Evolutionary conservation across 2,329 filamentous ascomycete species (phyloP).

Genomic region (Trichophaea hybrida): DNA sequence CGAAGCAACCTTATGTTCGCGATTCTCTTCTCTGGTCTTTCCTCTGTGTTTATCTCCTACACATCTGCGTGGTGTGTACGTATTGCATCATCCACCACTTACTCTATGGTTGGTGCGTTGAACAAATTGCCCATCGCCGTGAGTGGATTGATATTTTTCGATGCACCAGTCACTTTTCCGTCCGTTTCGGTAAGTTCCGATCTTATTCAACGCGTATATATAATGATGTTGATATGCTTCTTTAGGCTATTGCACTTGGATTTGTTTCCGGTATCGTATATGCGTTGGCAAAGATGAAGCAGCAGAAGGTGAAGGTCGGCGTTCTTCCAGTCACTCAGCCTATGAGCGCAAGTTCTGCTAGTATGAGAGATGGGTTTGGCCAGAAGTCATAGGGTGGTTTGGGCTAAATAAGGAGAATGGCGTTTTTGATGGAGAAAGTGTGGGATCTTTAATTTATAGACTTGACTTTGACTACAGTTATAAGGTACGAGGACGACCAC

Average conservation of each 20-base stretch:
- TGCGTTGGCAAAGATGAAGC: constrained; percentile 69
- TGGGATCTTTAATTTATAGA: not conserved
- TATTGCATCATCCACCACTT: constrained; percentile 91
- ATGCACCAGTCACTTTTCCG: constrained; percentile 80
- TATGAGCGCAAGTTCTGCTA: constrained; percentile 83
- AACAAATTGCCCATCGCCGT: constrained; percentile 96
- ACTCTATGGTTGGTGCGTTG: constrained; percentile 94
- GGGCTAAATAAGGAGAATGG: not conserved
- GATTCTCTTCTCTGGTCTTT: constrained; percentile 88
- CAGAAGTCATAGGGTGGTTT: too few relatives aligned
- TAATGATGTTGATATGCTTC: not conserved
- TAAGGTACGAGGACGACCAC: too few relatives aligned
- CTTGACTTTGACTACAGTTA: not conserved
- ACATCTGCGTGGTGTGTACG: constrained; percentile 98
- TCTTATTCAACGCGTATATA: not conserved
- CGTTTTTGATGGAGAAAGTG: not conserved
- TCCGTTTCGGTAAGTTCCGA: constrained; percentile 35
- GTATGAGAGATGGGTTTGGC: constrained; percentile 62
- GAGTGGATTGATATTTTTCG: constrained; percentile 86
- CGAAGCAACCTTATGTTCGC: constrained; percentile 69
- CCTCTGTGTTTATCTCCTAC: constrained; percentile 97
- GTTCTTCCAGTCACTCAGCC: constrained; percentile 52
- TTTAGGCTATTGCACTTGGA: constrained; percentile 72
- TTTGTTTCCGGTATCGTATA: constrained; percentile 91
- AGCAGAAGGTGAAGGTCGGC: constrained; percentile 52